phyloP scores from a whole-genome alignment of 2,329 filamentous ascomycete genomes.

The Stagonosporopsis chrysanthemi region DNA sequence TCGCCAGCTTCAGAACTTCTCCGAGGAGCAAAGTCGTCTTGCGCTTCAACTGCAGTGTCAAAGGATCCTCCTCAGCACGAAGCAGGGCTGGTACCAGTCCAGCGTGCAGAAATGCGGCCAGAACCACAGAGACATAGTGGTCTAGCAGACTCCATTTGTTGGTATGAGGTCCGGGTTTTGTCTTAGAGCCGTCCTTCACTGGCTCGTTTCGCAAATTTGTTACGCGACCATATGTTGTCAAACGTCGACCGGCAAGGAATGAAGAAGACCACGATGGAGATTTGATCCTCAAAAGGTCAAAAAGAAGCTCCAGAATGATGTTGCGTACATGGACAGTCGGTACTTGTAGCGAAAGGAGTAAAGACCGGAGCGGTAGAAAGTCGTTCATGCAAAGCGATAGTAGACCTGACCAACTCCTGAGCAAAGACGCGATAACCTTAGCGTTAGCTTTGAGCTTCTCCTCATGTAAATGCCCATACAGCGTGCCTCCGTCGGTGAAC shows the following conservation, averaged over 20 bases:
- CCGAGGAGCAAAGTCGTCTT: slow-evolving; percentile 92
- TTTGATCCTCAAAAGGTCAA: slow-evolving; percentile 86
- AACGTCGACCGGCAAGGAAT: slow-evolving; percentile 86
- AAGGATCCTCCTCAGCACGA: slow-evolving; percentile 71
- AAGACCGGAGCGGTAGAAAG: slow-evolving; percentile 81
- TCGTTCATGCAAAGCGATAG: slow-evolving; percentile 88
- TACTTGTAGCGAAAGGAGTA: slow-evolving; percentile 72
- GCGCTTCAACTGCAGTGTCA: slow-evolving; percentile 75
- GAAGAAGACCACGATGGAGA: slow-evolving; percentile 93
- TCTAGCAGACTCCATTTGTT: slow-evolving; percentile 79
- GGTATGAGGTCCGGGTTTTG: slow-evolving; percentile 72
- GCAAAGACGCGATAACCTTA: slow-evolving; percentile 86
- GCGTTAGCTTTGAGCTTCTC: slow-evolving; percentile 83
- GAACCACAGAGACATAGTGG: slow-evolving; percentile 88
- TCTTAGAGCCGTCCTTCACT: slow-evolving; percentile 60
- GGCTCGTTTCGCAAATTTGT: slow-evolving; percentile 75
- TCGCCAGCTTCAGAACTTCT: slow-evolving; percentile 88
- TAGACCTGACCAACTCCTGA: slow-evolving; percentile 93
- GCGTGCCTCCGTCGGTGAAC: slow-evolving; percentile 80
- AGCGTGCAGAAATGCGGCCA: slow-evolving; percentile 84
- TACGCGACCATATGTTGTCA: slow-evolving; percentile 97
- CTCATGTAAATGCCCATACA: slow-evolving; percentile 60
- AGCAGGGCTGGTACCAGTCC: slow-evolving; percentile 66
- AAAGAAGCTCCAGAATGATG: slow-evolving; percentile 86
- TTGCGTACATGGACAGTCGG: slow-evolving; percentile 67